Base-by-base conservation (phyloP, 768 basidiomycete genomes). In the Floccularia luteovirens region DNA sequence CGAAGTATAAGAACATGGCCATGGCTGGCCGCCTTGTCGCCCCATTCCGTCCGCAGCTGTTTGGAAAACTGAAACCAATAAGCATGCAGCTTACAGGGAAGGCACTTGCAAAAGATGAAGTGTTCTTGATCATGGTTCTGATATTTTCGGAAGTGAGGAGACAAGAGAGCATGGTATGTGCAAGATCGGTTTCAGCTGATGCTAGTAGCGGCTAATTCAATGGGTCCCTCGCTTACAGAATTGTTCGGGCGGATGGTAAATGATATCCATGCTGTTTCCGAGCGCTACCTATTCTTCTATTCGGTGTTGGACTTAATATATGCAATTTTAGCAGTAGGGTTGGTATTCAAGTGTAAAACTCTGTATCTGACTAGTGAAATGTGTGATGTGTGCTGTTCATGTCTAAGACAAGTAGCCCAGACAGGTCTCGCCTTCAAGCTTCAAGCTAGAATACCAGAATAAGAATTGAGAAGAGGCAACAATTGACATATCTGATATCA, bases 31-130 rank as follows among this genome's bases (percentile, higher is more conserved):
- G 58, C 4, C 67, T 74, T 31, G 48, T 53, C 2, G 67, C 72
- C 3, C 66, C 72, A 1, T 67, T 61, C 38, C 67, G 73, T n/a
- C 72, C 70, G 2, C 68, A 69, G 39, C 53, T 76, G 4, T 72
- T 75, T 46, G 60, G 58, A 20, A 72, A 72, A 45, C 42, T 56
- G 14, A 61, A 63, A 31, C 66, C 70, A 0, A 49, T 69, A 6
- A 51, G 56, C 0, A 41, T 76, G 21, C 59, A 66, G 24, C 49
- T 75, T 16, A 62, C 59, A 20, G 57, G 60, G 24, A 54, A 51
- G n/a, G 69, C 69, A 1, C 50, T 74, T 23, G 54, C 54, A 11
- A 63, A 57, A 41, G 67, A 69, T 43, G 63, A 66, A 43, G 61
- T 69, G 2, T 66, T 69, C 33, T 47, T 69, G 27, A 52, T 66